phyloP scores from a whole-genome alignment of 2,329 filamentous ascomycete species.

The Sclerotinia subarctica region DNA sequence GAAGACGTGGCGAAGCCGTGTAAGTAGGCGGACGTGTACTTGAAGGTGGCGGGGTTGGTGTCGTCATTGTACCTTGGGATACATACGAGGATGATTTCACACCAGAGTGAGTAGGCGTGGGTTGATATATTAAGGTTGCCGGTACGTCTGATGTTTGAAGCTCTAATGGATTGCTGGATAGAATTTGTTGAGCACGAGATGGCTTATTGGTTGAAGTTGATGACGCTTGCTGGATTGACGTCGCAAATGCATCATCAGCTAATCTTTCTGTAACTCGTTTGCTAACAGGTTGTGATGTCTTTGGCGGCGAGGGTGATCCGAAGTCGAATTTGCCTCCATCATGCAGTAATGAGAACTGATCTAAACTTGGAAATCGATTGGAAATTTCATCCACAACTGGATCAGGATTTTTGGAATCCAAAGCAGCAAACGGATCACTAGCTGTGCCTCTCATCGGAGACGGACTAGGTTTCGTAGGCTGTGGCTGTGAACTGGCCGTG shows the following conservation, averaged over 20 bases:
- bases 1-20: conserved; percentile 28
- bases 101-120: conserved; percentile 39
- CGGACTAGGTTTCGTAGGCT: conserved; percentile 54
- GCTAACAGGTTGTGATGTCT: conserved; percentile 52
- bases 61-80: conserved; percentile 80
- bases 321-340: conserved; percentile 87
- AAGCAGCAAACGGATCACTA: conserved; percentile 83
- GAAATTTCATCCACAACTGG: conserved; percentile 74
- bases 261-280: conserved; percentile 71
- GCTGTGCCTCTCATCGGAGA: conserved; percentile 68
- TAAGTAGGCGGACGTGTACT: conserved; percentile 30
- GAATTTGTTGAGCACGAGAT: conserved; percentile 58
- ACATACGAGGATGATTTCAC: conserved; percentile 41
- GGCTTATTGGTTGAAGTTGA: conserved; percentile 27
- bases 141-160: conserved; percentile 49
- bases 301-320: conserved; percentile 52
- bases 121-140: conserved; percentile 36
- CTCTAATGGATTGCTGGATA: conserved; percentile 58
- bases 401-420: conserved; percentile 64
- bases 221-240: conserved; percentile 24
- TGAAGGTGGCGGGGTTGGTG: conserved; percentile 46
- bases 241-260: conserved; percentile 78
- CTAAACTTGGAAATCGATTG: conserved; percentile 80
- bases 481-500: conserved; percentile 48
- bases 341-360: conserved; percentile 88